Evolutionary conservation across 1,284 basidiomycete genomes (phyloP).

Genomic region (Malassezia furfur): DNA sequence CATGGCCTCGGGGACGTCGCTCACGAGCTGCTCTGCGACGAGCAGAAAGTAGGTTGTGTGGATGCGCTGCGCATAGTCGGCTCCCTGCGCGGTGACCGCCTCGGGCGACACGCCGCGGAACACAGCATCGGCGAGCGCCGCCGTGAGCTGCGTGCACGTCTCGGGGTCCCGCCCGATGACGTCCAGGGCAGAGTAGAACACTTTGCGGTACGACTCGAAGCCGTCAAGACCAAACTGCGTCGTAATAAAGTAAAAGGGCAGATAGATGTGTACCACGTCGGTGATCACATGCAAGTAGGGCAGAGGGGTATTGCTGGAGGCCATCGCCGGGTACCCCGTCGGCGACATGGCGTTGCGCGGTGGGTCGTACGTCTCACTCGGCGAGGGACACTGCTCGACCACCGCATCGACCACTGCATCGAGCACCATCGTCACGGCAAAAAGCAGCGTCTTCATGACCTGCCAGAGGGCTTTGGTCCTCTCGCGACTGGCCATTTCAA

Average conservation of each 20-base stretch:
- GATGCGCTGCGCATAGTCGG: conserved; percentile 6
- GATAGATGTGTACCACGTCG: conserved; percentile 27
- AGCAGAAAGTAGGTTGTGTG: conserved; percentile 35
- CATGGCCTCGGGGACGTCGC: conserved; percentile 31
- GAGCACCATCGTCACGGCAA: conserved; percentile 42
- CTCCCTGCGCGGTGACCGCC: conserved; percentile 12
- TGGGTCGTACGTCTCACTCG: conserved; percentile 26
- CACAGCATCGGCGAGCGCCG: not conserved
- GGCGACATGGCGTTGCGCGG: not conserved
- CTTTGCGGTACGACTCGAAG: conserved; percentile 40
- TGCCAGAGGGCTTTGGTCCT: conserved; percentile 32
- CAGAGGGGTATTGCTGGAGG: conserved; percentile 31
- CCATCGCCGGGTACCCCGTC: conserved; percentile 21
- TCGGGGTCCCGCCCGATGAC: conserved; percentile 37
- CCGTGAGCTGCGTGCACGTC: conserved; percentile 22
- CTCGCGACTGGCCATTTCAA: not conserved
- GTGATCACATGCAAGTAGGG: conserved; percentile 28
- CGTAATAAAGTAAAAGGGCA: conserved; percentile 38
- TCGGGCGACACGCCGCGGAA: not conserved
- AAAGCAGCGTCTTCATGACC: conserved; percentile 38
- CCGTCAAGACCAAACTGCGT: conserved; percentile 38
- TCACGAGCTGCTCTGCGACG: conserved; percentile 37
- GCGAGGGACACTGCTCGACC: conserved; percentile 41
- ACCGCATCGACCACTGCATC: conserved; percentile 39
- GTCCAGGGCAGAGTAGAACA: conserved; percentile 42